A percentile compares a stretch with the other conserved stretches of the same genome.
Evolutionary conservation across 257 asterid genomes (phyloP).

Genomic region (Euphrasia confusa): DNA sequence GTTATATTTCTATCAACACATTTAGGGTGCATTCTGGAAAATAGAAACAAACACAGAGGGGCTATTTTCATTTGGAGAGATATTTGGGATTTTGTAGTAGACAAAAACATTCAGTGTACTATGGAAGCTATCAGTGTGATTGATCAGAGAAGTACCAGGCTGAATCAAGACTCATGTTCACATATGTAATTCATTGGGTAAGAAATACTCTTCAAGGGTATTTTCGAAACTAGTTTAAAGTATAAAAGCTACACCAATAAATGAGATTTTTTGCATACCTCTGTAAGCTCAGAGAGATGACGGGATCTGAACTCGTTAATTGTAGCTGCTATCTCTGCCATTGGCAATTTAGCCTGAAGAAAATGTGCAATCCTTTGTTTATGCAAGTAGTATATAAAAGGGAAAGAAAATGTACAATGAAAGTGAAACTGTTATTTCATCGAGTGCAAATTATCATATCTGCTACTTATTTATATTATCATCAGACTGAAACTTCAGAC

Average conservation of each 20-base stretch:
- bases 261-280: slow-evolving; percentile 44
- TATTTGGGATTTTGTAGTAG: neutral
- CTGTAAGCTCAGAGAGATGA: slow-evolving; percentile 96
- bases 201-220: neutral
- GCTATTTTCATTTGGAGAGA: neutral
- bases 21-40: neutral
- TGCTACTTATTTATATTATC: slow-evolving; percentile 11
- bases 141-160: too few relatives aligned
- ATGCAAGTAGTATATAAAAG: slow-evolving; percentile 4
- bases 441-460: slow-evolving; percentile 7
- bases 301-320: slow-evolving; percentile 94
- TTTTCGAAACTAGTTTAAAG: neutral
- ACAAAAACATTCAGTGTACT: too few relatives aligned
- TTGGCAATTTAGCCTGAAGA: slow-evolving; percentile 80
- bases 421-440: slow-evolving; percentile 1
- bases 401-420: slow-evolving; percentile 7
- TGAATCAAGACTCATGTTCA: too few relatives aligned
- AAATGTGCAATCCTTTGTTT: slow-evolving; percentile 1
- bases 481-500: slow-evolving; percentile 2
- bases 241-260: neutral
- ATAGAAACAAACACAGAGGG: neutral
- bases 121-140: too few relatives aligned
- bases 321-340: slow-evolving; percentile 86
- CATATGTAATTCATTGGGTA: too few relatives aligned
- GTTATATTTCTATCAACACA: too few relatives aligned